These are phyloP conservation scores for Xylaria polymorpha DNA, from an alignment of 2,329 filamentous ascomycete genomes.

Conservation along the genomic window DNA sequence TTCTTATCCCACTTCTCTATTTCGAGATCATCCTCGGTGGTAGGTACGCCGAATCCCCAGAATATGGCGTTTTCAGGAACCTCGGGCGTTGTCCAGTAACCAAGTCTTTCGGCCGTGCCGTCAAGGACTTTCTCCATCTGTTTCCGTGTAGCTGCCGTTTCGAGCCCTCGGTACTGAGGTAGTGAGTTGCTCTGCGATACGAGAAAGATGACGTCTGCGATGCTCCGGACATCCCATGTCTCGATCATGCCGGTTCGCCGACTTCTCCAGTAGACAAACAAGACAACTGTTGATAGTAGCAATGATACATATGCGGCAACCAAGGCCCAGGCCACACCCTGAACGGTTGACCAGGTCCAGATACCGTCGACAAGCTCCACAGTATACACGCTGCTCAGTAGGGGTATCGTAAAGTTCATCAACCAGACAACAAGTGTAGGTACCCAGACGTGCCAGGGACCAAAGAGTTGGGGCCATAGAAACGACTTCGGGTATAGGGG, in stretches of 20 bases:
- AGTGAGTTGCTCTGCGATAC: conserved; percentile 84
- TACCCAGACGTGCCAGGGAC: conserved; percentile 73
- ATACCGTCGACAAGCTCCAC: conserved; percentile 64
- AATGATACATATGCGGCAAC: conserved; percentile 79
- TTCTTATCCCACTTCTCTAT: conserved; percentile 43
- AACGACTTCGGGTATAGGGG: conserved; percentile 77
- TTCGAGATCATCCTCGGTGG: conserved; percentile 44
- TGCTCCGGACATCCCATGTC: conserved; percentile 80
- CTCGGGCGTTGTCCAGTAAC: conserved; percentile 83
- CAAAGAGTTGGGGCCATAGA: conserved; percentile 67
- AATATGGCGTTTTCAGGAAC: conserved; percentile 72
- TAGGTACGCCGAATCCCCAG: conserved; percentile 61
- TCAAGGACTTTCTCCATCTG: conserved; percentile 67
- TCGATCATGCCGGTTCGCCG: conserved; percentile 76
- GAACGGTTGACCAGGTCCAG: conserved; percentile 85
- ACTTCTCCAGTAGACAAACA: conserved; percentile 73
- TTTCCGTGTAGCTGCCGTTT: conserved; percentile 65
- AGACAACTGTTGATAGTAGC: conserved; percentile 64
- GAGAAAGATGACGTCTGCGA: conserved; percentile 83
- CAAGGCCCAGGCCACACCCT: conserved; percentile 81
- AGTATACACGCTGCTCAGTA: conserved; percentile 82
- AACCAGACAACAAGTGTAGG: conserved; percentile 80
- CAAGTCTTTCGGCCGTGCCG: conserved; percentile 76
- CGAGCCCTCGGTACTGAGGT: conserved; percentile 75
- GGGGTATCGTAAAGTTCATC: conserved; percentile 80